These are phyloP conservation scores for Angophora floribunda DNA, from an alignment of 345 rosid species.

Conservation along the genomic window DNA sequence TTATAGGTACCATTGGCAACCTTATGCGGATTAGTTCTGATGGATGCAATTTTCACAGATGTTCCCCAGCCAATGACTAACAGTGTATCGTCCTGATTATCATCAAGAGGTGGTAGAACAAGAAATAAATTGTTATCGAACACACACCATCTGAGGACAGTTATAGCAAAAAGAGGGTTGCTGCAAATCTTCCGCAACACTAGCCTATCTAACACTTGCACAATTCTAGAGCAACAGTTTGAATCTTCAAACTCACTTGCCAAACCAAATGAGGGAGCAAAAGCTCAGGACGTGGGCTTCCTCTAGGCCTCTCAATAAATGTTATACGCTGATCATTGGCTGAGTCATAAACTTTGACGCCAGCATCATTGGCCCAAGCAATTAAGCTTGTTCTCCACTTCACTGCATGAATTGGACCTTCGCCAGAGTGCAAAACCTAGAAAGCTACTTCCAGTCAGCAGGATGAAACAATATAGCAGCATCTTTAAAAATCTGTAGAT, in stretches of 20 bases:
- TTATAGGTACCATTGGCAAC: constrained; percentile 61
- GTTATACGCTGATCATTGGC: constrained; percentile 87
- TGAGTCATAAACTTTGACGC: constrained; percentile 93
- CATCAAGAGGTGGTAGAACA: not conserved
- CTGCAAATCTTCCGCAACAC: not conserved
- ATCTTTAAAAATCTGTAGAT: not conserved
- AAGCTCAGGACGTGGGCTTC: constrained; percentile 88
- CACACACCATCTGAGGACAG: not conserved
- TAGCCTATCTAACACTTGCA: not conserved
- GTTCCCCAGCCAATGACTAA: constrained; percentile 99
- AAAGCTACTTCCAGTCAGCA: constrained; percentile 1
- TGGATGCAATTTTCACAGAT: constrained; percentile 84
- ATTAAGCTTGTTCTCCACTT: constrained; percentile 91
- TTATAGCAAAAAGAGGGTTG: not conserved
- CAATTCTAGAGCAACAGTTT: not conserved
- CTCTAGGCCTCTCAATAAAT: constrained; percentile 87
- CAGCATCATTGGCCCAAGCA: constrained; percentile 99
- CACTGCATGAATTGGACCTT: constrained; percentile 94
- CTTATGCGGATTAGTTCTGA: constrained; percentile 48
- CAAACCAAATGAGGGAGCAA: constrained; percentile 93
- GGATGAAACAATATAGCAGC: not conserved
- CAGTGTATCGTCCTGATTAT: constrained; percentile 65
- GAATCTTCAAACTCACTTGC: constrained; percentile 57
- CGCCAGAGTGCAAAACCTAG: constrained; percentile 95
- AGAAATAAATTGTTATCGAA: not conserved